Evolutionary conservation across 2,329 filamentous ascomycete species (phyloP).

Genomic region (Endocalyx cinctus): DNA sequence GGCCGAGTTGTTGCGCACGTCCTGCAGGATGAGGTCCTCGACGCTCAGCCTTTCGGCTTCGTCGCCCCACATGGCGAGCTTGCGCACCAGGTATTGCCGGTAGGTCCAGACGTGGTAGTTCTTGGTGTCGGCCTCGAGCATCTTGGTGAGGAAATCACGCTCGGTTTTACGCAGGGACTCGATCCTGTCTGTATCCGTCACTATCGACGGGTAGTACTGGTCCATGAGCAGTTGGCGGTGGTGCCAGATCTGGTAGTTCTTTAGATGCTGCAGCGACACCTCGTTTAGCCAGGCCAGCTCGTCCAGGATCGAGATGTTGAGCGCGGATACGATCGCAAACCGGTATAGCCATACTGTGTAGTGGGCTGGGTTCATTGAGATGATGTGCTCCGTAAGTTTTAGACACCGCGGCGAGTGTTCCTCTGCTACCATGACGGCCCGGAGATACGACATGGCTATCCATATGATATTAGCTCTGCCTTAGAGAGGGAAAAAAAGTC

Average conservation of each 20-base stretch:
- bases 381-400: conserved; percentile 81
- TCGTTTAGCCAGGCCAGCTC: conserved; percentile 86
- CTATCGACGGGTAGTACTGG: conserved; percentile 55
- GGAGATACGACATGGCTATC: conserved; percentile 81
- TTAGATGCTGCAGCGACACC: conserved; percentile 77
- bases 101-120: conserved; percentile 99
- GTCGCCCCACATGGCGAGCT: conserved; percentile 52
- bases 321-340: conserved; percentile 67
- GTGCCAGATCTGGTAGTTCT: conserved; percentile 99
- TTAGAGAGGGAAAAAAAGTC: too few species aligned
- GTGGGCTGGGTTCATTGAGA: conserved; percentile 89
- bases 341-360: conserved; percentile 99
- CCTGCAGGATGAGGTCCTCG: conserved; percentile 67
- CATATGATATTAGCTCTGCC: neutral
- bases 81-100: conserved; percentile 65
- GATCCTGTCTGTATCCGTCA: conserved; percentile 50
- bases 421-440: conserved; percentile 85
- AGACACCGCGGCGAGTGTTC: conserved; percentile 78
- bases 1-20: conserved; percentile 93
- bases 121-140: conserved; percentile 84
- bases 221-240: conserved; percentile 64
- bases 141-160: conserved; percentile 68
- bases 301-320: conserved; percentile 59
- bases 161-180: conserved; percentile 61
- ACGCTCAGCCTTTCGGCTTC: conserved; percentile 65